Base-by-base conservation (phyloP, 106 monocot species). In the Chionographis japonica region DNA sequence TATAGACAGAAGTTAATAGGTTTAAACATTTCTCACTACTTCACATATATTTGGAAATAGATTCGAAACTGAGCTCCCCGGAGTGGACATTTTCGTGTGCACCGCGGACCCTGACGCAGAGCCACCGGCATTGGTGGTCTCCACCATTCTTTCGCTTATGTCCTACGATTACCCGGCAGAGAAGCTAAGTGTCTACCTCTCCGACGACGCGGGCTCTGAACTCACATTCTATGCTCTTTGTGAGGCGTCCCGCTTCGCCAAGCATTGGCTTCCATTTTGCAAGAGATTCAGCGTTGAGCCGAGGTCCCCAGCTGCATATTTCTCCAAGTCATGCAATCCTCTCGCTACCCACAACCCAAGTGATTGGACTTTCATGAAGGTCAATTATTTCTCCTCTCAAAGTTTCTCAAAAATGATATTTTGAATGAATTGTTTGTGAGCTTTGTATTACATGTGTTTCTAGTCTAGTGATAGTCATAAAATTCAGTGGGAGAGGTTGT, bases 161-260 rank as follows among this genome's bases (percentile, higher is more conserved):
- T 35, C 68, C 0, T 68, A 54, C 40, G 68, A 68, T 37, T 68
- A 68, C 39, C 68, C 68, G 13, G 2, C 37, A 1, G 68, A 68
- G 68, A 68, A 68, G 15, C 16, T 68, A 16, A 68, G 68, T 17
- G 40, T 68, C 38, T 68, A 68, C n/a, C 68, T 68, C 13, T 68
- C 68, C 12, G 68, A 68, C 40, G 68, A 68, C 55, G 68, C 36
- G 37, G 68, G 68, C n/a, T 68, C 68, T 39, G 68, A 68, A 54
- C 68, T 68, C 37, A 68, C 68, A 18, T 68, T 68, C 54, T 68
- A 68, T 68, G 68, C 68, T 35, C 68, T 68, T 3, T 16, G 27
- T 1, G 68, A 68, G 39, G 68, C 68, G 4, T 68, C 38, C 39
- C 8, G 55, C 12, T 68, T 68, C 20, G 54, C 68, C 53, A 68